Percentiles rank a stretch among this genome's conserved stretches.
Conservation (phyloP, 805 yeast genomes). For the Yamadazyma sp. region DNA sequence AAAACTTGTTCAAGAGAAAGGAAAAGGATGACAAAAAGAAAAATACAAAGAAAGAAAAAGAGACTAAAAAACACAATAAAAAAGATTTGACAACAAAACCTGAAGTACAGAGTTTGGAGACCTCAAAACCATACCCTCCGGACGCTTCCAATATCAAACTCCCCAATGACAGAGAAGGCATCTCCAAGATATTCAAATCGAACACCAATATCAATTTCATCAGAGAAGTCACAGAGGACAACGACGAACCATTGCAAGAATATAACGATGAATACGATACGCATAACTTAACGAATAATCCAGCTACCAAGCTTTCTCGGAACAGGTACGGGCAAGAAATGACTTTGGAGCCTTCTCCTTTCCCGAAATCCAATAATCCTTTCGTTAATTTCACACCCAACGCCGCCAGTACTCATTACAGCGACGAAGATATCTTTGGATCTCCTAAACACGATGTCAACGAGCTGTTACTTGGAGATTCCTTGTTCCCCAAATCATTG, state of each 20-base stretch:
- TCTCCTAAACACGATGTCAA: constrained; percentile 24
- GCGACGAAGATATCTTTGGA: constrained; percentile 24
- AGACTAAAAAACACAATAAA: neutral
- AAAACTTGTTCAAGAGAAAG: constrained; percentile 37
- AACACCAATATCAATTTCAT: constrained; percentile 24
- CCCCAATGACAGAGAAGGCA: constrained; percentile 13
- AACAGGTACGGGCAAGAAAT: constrained; percentile 30
- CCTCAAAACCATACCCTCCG: constrained; percentile 6
- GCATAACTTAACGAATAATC: constrained; percentile 22
- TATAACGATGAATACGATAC: constrained; percentile 20
- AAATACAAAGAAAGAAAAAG: neutral
- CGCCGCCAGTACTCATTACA: neutral
- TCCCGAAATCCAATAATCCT: constrained; percentile 18
- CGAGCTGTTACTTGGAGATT: constrained; percentile 43
- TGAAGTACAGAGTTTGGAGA: neutral
- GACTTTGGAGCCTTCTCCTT: constrained; percentile 21
- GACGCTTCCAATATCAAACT: constrained; percentile 12
- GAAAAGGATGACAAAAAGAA: constrained; percentile 20
- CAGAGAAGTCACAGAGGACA: constrained; percentile 29
- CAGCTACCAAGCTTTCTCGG: constrained; percentile 24
- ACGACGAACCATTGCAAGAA: constrained; percentile 15
- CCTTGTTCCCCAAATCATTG: constrained; percentile 69
- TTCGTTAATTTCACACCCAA: constrained; percentile 10
- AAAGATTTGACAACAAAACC: neutral
- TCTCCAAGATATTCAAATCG: constrained; percentile 15